Base-by-base conservation (phyloP, 108 stramenopile species). In the Discostella pseudostelligera region DNA sequence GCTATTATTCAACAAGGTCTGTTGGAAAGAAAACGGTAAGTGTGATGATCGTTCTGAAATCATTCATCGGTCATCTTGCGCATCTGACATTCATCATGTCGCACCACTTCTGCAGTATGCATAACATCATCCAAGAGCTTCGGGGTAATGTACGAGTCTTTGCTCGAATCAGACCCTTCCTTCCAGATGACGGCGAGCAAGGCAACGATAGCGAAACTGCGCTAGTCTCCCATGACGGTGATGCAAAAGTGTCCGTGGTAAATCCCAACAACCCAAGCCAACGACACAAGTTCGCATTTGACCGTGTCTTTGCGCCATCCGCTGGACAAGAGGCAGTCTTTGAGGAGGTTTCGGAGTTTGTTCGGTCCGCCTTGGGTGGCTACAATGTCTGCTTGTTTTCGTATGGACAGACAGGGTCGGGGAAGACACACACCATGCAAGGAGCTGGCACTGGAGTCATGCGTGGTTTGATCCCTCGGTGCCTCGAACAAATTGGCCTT, bases 361-460 rank as follows among this genome's bases (percentile, higher is more conserved):
- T 99, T 12, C 98, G 97, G 73, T 87, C 85, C 39, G 94, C 97
- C 20, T 80, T 98, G 8, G 97, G 97, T 80, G 97, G 97, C 32
- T 98, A 92, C 79, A 82, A 98, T 39, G 96, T 97, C 17, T 96
- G 94, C 50, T 69, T 98, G 28, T 97, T 98, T 67, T 85, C 87
- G 50, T 97, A 97, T 56, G 97, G 97, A 0, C 97, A 97, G 4
- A 50, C 49, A 10, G 49, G 49, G 21, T 50, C 49, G 2, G 53
- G 53, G 4, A 97, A 98, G 77, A 98, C 98, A 8, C 92, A 94
- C 81, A 97, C 97, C n/a, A 98, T 98, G 97, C 85, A 90, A 42
- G 97, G 97, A 6, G 83, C 85, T 56, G 96, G 96, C 22, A 69
- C 72, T 46, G 93, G 86, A 25, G 69, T 83, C 8, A 93, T 93